phyloP scores from a whole-genome alignment of 176 grass and related monocot species.

The Raddia distichophylla region DNA sequence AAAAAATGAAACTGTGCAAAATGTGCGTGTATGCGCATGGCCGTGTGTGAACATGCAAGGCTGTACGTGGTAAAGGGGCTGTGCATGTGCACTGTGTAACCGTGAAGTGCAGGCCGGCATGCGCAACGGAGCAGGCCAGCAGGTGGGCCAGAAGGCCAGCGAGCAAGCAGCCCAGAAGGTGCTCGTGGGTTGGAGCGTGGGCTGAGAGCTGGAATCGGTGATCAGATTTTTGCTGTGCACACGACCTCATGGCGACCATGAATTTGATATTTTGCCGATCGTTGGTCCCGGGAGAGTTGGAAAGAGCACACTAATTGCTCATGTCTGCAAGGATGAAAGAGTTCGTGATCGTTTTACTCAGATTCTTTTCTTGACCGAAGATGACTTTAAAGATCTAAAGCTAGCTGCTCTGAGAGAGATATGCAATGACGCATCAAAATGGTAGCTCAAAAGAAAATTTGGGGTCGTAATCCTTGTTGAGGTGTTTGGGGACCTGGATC shows the following conservation, averaged over 20 bases:
- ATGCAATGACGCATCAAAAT: too few species aligned
- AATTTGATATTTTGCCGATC: not conserved
- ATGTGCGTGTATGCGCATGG: too few species aligned
- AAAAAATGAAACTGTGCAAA: too few species aligned
- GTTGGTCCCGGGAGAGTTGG: not conserved
- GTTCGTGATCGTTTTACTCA: slow-evolving; percentile 18
- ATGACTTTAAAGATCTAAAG: not conserved
- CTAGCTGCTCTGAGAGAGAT: too few species aligned
- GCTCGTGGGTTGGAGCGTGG: too few species aligned
- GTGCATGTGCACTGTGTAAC: too few species aligned
- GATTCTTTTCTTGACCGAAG: not conserved
- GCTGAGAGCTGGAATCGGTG: not conserved
- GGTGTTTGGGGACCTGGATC: not conserved
- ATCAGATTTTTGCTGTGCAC: not conserved
- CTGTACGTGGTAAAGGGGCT: too few species aligned
- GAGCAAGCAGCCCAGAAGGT: too few species aligned
- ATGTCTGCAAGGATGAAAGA: slow-evolving; percentile 11
- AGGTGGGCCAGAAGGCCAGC: too few species aligned
- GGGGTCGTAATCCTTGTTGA: slow-evolving; percentile 33
- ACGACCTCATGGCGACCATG: not conserved
- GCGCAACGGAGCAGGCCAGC: too few species aligned
- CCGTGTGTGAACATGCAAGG: too few species aligned
- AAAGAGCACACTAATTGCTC: slow-evolving; percentile 39
- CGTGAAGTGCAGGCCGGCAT: too few species aligned
- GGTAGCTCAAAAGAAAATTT: not conserved